phyloP scores from a whole-genome alignment of 2,329 filamentous ascomycete species.

The Trichoderma endophyticum region DNA sequence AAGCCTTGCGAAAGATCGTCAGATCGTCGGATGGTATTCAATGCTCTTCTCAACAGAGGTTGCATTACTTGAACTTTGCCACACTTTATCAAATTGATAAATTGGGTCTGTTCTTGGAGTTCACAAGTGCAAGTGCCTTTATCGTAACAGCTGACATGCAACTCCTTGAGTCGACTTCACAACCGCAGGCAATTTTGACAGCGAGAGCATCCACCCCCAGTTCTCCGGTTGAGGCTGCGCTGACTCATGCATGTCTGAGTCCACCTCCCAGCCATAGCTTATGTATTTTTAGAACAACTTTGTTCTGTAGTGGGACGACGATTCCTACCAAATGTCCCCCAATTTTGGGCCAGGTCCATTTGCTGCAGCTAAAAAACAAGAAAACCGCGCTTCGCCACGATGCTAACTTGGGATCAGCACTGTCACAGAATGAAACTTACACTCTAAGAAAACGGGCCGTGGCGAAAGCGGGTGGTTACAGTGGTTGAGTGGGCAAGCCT shows the following conservation, averaged over 20 bases:
- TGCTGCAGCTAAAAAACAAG: slow-evolving; percentile 6
- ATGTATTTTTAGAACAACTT: slow-evolving; percentile 7
- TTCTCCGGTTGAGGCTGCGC: not conserved
- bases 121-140: not conserved
- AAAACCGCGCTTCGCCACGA: slow-evolving; percentile 6
- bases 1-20: not conserved
- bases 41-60: not conserved
- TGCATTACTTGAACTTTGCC: not conserved
- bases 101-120: not conserved
- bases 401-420: not conserved
- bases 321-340: not conserved
- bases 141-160: not conserved
- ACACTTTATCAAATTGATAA: not conserved
- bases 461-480: not conserved
- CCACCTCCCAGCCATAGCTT: not conserved
- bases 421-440: not conserved
- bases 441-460: not conserved
- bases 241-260: not conserved
- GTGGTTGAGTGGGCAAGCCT: not conserved
- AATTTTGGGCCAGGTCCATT: not conserved
- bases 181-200: not conserved
- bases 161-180: not conserved
- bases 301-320: not conserved
- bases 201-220: not conserved
- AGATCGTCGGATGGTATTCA: not conserved